Base-by-base conservation (phyloP, 108 stramenopile species). In the Pseudonitzschia pungens region DNA sequence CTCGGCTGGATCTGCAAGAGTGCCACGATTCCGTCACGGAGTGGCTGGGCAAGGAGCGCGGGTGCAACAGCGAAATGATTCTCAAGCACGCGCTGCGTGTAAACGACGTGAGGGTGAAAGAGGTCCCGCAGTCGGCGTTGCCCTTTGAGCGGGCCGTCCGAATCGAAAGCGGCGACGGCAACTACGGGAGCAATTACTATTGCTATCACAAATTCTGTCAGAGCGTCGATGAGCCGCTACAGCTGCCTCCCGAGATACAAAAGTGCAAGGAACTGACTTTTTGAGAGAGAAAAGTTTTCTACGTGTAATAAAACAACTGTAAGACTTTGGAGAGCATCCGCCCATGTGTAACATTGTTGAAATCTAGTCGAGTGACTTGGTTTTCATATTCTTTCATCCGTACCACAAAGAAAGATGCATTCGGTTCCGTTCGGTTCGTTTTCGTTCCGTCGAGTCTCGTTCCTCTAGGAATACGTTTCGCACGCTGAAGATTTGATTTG, bases 131-230 rank as follows among this genome's bases (percentile, higher is more conserved):
- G 18, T 67, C 66, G 7, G 14, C 50, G 12, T 26, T 67, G 44
- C 66, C 66, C 31, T 67, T 67, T 67, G 44, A 67, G 36, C 66
- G 66, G 21, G 42, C 66, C 0, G 66, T 67, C 9, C 28, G 40
- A 24, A 50, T 67, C 11, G 60, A 40, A 0, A 1, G 4, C n/a
- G 60, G 29, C 2, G 29, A 20, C 18, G 32, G 29, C 0, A 4
- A 58, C 29, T 22, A 58, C 0, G 12, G 28, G 10, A 26, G 29
- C 29, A 31, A 58, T 4, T 62, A 62, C 20, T 67, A 67, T 50
- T 67, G 66, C n/a, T 67, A 48, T 50, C 66, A 67, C 44, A 67
- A 67, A 24, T 67, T 48, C 27, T 67, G 66, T 50, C 66, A 67
- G 36, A 67, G 66, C 36, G 43, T 50, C 44, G 66, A 67, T 0